phyloP scores from a whole-genome alignment of 164 flowering plant genomes.

The Houttuynia cordata region DNA sequence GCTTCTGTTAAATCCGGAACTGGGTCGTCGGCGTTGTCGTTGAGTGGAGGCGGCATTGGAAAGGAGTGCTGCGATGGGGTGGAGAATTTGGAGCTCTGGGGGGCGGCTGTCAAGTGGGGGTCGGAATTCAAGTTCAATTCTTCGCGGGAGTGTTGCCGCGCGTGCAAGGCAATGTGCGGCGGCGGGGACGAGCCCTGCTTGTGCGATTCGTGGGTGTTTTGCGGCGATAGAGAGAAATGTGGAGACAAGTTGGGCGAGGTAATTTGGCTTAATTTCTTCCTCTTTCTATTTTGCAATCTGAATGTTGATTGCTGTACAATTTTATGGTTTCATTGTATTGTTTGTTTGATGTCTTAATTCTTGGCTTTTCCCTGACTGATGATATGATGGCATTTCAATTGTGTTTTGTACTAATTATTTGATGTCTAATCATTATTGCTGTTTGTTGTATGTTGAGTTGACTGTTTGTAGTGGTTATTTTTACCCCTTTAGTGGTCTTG shows the following conservation, averaged over 20 bases:
- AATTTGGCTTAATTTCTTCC: slow-evolving; percentile 10
- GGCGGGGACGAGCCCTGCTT: slow-evolving; percentile 69
- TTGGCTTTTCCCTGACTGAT: too few relatives aligned
- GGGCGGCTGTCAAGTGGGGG: slow-evolving; percentile 91
- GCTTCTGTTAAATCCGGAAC: slow-evolving; percentile 1
- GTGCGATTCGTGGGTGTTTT: slow-evolving; percentile 94
- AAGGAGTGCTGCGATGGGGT: slow-evolving; percentile 61
- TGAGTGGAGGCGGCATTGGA: neutral
- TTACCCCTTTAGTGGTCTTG: too few relatives aligned
- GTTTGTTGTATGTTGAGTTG: too few relatives aligned
- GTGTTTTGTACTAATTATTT: too few relatives aligned
- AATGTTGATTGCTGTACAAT: too few relatives aligned
- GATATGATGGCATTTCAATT: too few relatives aligned
- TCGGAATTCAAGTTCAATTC: slow-evolving; percentile 64
- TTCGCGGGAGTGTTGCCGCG: slow-evolving; percentile 59
- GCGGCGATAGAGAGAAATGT: slow-evolving; percentile 57
- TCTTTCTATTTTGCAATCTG: neutral
- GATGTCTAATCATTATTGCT: too few relatives aligned
- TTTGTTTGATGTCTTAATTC: too few relatives aligned
- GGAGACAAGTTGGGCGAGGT: slow-evolving; percentile 81
- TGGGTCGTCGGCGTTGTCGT: neutral
- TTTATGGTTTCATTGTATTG: too few relatives aligned
- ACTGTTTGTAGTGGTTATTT: too few relatives aligned
- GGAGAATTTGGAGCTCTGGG: slow-evolving; percentile 86
- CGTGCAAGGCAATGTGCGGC: slow-evolving; percentile 90